Evolutionary conservation across 2,329 filamentous ascomycete genomes (phyloP), one percentile per base, ranked within the genome.

Genomic region (Ophiostoma himal-ulmi): DNA sequence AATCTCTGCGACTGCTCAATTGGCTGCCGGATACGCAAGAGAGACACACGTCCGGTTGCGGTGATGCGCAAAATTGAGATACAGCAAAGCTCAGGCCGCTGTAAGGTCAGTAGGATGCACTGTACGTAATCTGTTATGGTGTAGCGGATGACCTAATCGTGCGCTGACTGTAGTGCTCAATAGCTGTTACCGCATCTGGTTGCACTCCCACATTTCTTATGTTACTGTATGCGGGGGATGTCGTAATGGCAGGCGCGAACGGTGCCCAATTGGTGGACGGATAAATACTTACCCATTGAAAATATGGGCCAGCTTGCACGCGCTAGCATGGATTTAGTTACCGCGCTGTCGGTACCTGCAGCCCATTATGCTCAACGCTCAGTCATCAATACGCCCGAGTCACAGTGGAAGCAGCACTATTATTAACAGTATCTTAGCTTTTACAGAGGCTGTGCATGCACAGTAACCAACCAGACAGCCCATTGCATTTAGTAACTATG

Each of bases 131-230:
- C 44, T 54, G 20, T n/a, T 54, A 60, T 14, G 26, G 54, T n/a
- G 22, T 57, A n/a, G 11, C 52, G 52, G n/a, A 57, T 62, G 26
- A 62, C 57, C 57, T 62, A 62, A 34, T 62, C 52, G 22, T 57
- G 22, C 52, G n/a, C 26, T 62, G 26, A 62, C 57, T 62, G 57
- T 62, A 34, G 57, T 26, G 57, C 26, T 48, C 44, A 6, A n/a
- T 48, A 48, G 44, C 44, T 17, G 26, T 11, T 34, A 30, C 54
- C 22, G 22, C 8, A 60, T 60, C 48, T 10, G 14, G 14, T 1
- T 10, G 48, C 20, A 44, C 41, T 17, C 13, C 44, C 17, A 14
- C 52, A 57, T 57, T 57, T n/a, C 52, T 57, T 14, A 5, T 26
- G 52, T 57, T 57, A 26, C 52, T 26, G 8, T 17, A 57, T 57